Evolutionary conservation across 495 filamentous ascomycete species (phyloP).

Genomic region (Coniosporium apollinis): DNA sequence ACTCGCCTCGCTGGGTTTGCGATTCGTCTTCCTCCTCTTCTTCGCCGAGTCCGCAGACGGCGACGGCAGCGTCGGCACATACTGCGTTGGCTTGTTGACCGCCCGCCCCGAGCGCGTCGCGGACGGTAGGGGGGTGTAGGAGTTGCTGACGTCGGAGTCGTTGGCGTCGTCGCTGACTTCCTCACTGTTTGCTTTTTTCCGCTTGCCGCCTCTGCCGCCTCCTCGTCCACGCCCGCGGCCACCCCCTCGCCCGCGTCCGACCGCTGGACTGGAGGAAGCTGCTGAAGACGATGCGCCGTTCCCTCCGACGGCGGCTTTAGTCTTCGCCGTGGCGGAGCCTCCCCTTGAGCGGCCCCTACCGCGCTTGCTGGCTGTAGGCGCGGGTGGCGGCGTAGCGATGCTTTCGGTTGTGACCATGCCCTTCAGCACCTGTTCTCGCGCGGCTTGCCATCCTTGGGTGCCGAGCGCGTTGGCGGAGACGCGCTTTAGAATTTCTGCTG

Average conservation of each 20-base stretch:
- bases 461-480: constrained; percentile 12
- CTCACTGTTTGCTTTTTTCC: constrained; percentile 19
- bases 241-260: constrained; percentile 10
- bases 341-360: constrained; percentile 6
- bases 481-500: constrained; percentile 13
- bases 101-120: constrained; percentile 74
- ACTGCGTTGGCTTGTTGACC: constrained; percentile 56
- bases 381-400: constrained; percentile 13
- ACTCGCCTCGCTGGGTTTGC: constrained; percentile 26
- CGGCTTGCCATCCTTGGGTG: constrained; percentile 24
- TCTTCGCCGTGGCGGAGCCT: too few relatives aligned
- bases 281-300: too few relatives aligned
- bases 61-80: constrained; percentile 39
- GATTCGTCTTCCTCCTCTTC: constrained; percentile 29
- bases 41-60: constrained; percentile 21
- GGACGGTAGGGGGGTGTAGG: constrained; percentile 38
- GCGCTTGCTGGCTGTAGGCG: constrained; percentile 5
- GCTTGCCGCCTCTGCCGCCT: constrained; percentile 23
- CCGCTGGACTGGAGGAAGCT: too few relatives aligned
- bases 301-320: too few relatives aligned
- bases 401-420: constrained; percentile 26
- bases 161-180: constrained; percentile 8
- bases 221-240: constrained; percentile 17
- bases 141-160: constrained; percentile 30
- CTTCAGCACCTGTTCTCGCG: constrained; percentile 26